A percentile compares a stretch with the other conserved stretches of the same genome.
phyloP scores from a whole-genome alignment of 768 basidiomycete genomes.

The Daedaleopsis sinensis region DNA sequence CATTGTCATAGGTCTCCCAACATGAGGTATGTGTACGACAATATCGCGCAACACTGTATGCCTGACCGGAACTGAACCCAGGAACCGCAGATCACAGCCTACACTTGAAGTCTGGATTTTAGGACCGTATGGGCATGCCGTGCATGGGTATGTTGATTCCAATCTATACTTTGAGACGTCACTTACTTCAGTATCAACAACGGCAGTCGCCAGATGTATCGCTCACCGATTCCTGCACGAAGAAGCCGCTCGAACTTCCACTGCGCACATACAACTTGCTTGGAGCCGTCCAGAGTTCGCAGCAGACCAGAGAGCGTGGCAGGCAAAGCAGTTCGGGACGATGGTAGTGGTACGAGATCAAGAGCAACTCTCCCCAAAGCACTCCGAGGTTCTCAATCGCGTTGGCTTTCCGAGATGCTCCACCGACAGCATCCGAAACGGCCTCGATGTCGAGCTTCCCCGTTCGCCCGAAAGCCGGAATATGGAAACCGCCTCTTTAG shows the following conservation, averaged over 20 bases:
- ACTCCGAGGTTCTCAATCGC: not conserved
- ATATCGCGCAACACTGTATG: too few species aligned
- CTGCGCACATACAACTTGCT: not conserved
- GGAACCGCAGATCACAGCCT: not conserved
- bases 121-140: too few species aligned
- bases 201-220: too few species aligned
- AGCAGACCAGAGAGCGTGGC: not conserved
- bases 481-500: not conserved
- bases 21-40: too few species aligned
- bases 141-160: too few species aligned
- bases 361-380: conserved; percentile 11
- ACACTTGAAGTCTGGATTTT: too few species aligned
- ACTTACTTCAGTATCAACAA: too few species aligned
- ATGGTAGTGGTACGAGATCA: conserved; percentile 15
- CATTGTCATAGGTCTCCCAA: too few species aligned
- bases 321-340: not conserved
- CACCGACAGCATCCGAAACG: not conserved
- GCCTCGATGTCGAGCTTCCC: not conserved
- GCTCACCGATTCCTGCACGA: too few species aligned
- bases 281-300: not conserved
- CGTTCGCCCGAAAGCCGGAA: not conserved
- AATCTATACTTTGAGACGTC: too few species aligned
- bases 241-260: not conserved
- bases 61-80: not conserved
- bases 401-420: not conserved